Evolutionary conservation across 1,284 basidiomycete genomes (phyloP).

Genomic region (Coriolopsis trogii): DNA sequence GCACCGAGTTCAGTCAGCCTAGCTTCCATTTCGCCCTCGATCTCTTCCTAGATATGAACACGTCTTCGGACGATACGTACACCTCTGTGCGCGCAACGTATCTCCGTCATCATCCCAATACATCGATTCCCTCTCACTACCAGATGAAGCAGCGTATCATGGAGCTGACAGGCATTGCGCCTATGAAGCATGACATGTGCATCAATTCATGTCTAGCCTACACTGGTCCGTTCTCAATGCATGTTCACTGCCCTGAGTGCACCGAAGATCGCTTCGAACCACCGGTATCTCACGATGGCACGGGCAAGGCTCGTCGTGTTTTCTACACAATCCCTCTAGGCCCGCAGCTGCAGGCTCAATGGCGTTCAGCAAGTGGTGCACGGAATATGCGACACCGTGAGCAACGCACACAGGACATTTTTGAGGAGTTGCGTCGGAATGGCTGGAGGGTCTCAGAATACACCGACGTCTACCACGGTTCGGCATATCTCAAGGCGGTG

Average conservation of each 20-base stretch:
- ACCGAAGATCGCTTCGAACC: conserved; percentile 11
- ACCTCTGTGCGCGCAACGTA: not conserved
- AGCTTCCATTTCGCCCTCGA: no score
- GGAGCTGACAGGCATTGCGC: conserved; percentile 30
- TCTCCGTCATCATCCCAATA: not conserved
- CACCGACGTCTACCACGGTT: not conserved
- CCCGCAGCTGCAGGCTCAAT: conserved; percentile 30
- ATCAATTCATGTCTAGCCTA: conserved; percentile 36
- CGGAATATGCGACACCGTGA: conserved; percentile 20
- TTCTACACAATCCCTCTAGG: conserved; percentile 29
- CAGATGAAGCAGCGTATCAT: conserved; percentile 13
- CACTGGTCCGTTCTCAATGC: conserved; percentile 31
- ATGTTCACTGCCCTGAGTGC: conserved; percentile 19
- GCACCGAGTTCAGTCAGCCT: no score
- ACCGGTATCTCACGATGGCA: not conserved
- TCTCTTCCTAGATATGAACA: no score
- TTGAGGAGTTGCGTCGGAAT: not conserved
- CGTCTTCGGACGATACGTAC: no score
- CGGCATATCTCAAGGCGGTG: not conserved
- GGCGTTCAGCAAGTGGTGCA: conserved; percentile 13
- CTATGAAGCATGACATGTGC: conserved; percentile 36
- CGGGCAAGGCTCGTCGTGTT: not conserved
- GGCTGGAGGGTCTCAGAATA: not conserved
- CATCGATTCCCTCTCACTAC: not conserved
- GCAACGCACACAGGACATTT: no score